Percentiles rank a stretch among this genome's conserved stretches.
Evolutionary conservation across 1,284 basidiomycete species (phyloP).

Genomic region (Heterobasidion parviporum): DNA sequence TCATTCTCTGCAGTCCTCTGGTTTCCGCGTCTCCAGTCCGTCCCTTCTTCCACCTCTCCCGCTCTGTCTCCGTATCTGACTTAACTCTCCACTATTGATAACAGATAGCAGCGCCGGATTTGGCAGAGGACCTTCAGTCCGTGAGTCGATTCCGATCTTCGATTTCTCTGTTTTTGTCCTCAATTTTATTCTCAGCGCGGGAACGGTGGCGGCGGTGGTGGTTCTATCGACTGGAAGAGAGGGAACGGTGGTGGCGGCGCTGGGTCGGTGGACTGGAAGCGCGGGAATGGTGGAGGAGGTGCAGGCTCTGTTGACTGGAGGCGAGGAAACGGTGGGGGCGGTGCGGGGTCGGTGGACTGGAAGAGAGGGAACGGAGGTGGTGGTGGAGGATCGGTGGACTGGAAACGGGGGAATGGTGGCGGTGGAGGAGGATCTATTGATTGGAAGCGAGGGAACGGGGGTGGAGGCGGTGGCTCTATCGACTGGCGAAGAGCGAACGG

Average conservation of each 20-base stretch:
- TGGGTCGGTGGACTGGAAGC: not conserved
- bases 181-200: not conserved
- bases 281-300: not conserved
- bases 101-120: not conserved
- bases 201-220: not conserved
- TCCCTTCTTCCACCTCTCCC: not conserved
- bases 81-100: not conserved
- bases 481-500: not conserved
- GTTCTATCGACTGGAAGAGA: slow-evolving; percentile 1
- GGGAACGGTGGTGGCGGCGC: not conserved
- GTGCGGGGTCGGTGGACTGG: not conserved
- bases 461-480: not conserved
- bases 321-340: not conserved
- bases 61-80: not conserved
- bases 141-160: not conserved
- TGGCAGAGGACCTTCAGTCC: not conserved
- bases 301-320: not conserved
- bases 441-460: not conserved
- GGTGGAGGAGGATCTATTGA: not conserved
- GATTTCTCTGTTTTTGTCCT: not conserved
- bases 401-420: not conserved
- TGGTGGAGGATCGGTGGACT: not conserved
- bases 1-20: slow-evolving; percentile 14
- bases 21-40: slow-evolving; percentile 19
- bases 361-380: not conserved